Evolutionary conservation across 2,329 filamentous ascomycete species (phyloP).

Genomic region (Diaporthe caulivora): DNA sequence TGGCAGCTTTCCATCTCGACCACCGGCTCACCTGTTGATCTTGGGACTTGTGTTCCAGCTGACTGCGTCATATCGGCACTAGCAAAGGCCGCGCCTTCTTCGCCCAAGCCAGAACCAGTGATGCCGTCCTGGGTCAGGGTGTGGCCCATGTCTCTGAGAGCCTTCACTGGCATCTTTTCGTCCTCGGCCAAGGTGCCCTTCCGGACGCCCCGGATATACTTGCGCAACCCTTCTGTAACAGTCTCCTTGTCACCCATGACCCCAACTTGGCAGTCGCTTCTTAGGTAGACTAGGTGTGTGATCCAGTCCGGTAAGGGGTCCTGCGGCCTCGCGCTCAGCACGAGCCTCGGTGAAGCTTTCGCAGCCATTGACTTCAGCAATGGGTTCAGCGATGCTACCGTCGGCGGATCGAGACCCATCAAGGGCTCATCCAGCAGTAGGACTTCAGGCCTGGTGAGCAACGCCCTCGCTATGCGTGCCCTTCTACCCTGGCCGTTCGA

Average conservation of each 20-base stretch:
- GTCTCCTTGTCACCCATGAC: constrained; percentile 74
- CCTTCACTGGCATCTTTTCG: constrained; percentile 60
- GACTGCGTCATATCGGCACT: constrained; percentile 22
- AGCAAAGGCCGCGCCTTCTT: constrained; percentile 41
- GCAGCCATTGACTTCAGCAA: constrained; percentile 78
- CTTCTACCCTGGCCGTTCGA: constrained; percentile 94
- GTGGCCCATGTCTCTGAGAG: constrained; percentile 63
- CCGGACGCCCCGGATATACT: constrained; percentile 61
- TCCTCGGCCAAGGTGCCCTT: constrained; percentile 59
- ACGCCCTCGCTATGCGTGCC: constrained; percentile 87
- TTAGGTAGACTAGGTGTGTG: constrained; percentile 82
- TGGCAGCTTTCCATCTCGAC: constrained; percentile 90
- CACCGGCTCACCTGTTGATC: constrained; percentile 72
- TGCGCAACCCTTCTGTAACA: constrained; percentile 68
- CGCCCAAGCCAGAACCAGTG: constrained; percentile 52
- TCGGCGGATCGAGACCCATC: constrained; percentile 93
- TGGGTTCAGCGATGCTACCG: constrained; percentile 77
- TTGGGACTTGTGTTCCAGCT: constrained; percentile 11
- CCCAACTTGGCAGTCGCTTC: constrained; percentile 74
- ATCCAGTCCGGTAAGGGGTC: constrained; percentile 92
- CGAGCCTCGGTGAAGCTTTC: constrained; percentile 75
- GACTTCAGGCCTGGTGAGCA: constrained; percentile 83
- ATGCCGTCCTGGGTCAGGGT: constrained; percentile 57
- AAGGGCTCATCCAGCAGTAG: constrained; percentile 93
- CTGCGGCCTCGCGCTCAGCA: constrained; percentile 85